Evolutionary conservation across 1,284 basidiomycete species (phyloP), one percentile per base, ranked within the genome.

Genomic region (Vanrija pseudolonga): DNA sequence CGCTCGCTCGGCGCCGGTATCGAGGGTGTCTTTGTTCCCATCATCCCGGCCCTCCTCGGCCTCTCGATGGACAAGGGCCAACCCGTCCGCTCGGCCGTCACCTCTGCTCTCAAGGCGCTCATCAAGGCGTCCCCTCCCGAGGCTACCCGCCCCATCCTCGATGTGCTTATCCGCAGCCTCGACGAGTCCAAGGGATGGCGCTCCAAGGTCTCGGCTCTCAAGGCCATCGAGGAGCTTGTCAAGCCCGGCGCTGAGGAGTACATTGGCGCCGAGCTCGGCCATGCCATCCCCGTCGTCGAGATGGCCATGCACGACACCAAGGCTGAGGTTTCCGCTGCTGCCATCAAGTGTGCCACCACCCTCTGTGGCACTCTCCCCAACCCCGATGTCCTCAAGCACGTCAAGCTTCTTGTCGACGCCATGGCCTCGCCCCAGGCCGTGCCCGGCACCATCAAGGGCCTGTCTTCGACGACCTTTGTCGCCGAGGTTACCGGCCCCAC

Each of bases 221-320:
- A 98, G 72, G 85, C 89, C 4, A 83, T 93, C 69, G 88, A 84
- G 71, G 79, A 78, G 46, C 86, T 92, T 60, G 86, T 89, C 46
- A 79, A 80, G 64, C 79, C 80, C 42, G 80, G 83, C 12, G 84
- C 89, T 18, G 85, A 84, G 66, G 90, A 93, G 60, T 84, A 85
- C 66, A 87, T 98, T 51, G 93, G 91, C 42, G 84, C 85, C 50
- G 86, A 95, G 72, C 81, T 98, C 38, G 93, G 85, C 18, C 79
- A 81, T 37, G 84, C 90, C 45, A 84, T 98, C 47, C 95, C 94
- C 15, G 86, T 86, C 66, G 85, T 98, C 26, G 93, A 96, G 71
- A 80, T 79, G 46, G 86, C 91, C 14, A 95, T 98, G 93, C 92
- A 96, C 73, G 95, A 98, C 77, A 98, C 95, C 63, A 98, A 98